Conservation (phyloP, 78 protist genomes). For the Dictyostelium intermedium region DNA sequence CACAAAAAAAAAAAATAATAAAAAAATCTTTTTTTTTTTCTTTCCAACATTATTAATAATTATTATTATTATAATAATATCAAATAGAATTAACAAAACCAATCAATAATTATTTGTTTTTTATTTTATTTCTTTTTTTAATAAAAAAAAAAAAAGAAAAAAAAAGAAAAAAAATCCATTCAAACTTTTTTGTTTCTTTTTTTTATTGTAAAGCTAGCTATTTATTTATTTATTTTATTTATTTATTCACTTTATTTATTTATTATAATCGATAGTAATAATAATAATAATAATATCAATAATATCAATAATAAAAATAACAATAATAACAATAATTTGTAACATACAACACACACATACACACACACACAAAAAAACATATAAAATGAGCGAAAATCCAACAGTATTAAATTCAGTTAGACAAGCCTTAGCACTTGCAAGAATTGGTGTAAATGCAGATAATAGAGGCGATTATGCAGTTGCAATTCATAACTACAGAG, state of each 20-base stretch:
- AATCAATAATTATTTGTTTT: background rate
- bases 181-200: background rate
- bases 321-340: background rate
- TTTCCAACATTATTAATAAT: background rate
- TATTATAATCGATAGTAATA: background rate
- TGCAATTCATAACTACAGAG: slow-evolving; percentile 63
- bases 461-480: slow-evolving; percentile 76
- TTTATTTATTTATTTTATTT: background rate
- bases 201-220: background rate
- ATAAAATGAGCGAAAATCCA: slow-evolving; percentile 22
- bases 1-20: too few relatives aligned
- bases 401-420: slow-evolving; percentile 69
- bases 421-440: slow-evolving; percentile 78
- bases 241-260: background rate
- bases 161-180: background rate
- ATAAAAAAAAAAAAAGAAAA: background rate
- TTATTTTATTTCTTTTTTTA: background rate
- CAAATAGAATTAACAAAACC: background rate
- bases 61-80: background rate
- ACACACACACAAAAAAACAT: too few relatives aligned
- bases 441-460: slow-evolving; percentile 81
- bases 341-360: background rate
- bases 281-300: background rate
- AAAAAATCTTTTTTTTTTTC: too few relatives aligned
- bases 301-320: background rate